Evolutionary conservation across 805 yeast species (phyloP).

Genomic region (Priceomyces castillae): DNA sequence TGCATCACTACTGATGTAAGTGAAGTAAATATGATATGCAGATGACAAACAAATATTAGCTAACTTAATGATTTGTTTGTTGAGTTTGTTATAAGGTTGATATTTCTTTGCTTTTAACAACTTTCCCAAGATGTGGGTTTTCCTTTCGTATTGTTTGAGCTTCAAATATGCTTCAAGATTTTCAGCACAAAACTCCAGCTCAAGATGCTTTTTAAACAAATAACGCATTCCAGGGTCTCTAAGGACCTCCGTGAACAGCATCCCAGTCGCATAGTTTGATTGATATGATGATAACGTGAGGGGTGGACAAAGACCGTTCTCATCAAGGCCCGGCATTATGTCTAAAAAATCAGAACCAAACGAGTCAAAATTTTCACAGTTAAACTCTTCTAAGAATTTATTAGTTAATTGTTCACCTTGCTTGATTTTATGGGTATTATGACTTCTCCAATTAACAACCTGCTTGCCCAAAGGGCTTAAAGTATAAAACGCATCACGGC

Average conservation of each 20-base stretch:
- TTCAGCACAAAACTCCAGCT: constrained; percentile 65
- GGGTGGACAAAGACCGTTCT: background rate
- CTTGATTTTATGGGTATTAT: constrained; percentile 1
- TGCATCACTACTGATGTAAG: constrained; percentile 63
- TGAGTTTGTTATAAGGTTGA: background rate
- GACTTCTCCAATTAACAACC: constrained; percentile 32
- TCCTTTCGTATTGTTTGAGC: constrained; percentile 50
- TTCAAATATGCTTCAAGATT: constrained; percentile 71
- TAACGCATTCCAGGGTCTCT: constrained; percentile 75
- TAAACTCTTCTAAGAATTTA: constrained; percentile 1
- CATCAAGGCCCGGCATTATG: background rate
- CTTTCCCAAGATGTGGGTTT: constrained; percentile 42
- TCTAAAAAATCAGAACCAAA: constrained; percentile 4
- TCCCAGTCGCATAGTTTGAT: background rate
- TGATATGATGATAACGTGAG: background rate
- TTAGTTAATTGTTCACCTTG: constrained; percentile 10
- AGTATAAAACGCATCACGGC: constrained; percentile 42
- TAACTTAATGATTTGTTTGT: constrained; percentile 17
- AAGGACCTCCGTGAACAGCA: constrained; percentile 42
- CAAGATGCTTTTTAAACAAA: constrained; percentile 64
- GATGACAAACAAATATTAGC: constrained; percentile 56
- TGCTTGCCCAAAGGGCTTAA: constrained; percentile 43
- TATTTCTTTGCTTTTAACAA: constrained; percentile 22
- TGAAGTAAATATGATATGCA: constrained; percentile 62
- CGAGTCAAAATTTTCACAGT: background rate